Conservation (phyloP, 495 filamentous ascomycete genomes). For the Tuber melanosporum region DNA sequence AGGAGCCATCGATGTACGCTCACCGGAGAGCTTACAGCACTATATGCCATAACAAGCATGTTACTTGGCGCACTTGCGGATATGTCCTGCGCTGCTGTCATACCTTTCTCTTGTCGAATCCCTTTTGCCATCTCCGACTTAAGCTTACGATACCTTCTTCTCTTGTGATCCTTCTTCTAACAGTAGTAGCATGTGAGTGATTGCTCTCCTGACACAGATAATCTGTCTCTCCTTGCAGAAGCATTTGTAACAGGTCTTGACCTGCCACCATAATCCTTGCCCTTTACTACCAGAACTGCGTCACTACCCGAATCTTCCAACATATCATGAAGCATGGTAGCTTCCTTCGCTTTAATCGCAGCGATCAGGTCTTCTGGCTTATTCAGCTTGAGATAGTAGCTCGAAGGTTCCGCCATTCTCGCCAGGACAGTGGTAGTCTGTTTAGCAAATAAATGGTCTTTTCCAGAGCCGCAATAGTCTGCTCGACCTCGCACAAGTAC, state of each 20-base stretch:
- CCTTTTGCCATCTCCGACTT: background rate
- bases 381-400: background rate
- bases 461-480: too few species aligned
- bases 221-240: background rate
- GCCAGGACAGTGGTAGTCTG: background rate
- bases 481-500: too few species aligned
- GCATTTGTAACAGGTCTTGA: too few species aligned
- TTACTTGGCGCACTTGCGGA: too few species aligned
- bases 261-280: background rate
- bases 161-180: background rate
- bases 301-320: background rate
- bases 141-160: background rate
- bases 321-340: background rate
- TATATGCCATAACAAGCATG: too few species aligned
- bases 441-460: background rate
- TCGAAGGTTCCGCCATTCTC: background rate
- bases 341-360: too few species aligned
- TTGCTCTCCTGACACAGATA: too few species aligned
- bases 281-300: background rate
- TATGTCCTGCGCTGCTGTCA: too few species aligned
- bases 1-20: too few species aligned
- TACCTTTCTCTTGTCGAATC: too few species aligned
- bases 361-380: background rate
- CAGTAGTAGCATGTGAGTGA: background rate
- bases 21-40: rapidly evolving